Evolutionary conservation across 2,329 filamentous ascomycete species (phyloP).

Genomic region (Penicillium corylophilum): DNA sequence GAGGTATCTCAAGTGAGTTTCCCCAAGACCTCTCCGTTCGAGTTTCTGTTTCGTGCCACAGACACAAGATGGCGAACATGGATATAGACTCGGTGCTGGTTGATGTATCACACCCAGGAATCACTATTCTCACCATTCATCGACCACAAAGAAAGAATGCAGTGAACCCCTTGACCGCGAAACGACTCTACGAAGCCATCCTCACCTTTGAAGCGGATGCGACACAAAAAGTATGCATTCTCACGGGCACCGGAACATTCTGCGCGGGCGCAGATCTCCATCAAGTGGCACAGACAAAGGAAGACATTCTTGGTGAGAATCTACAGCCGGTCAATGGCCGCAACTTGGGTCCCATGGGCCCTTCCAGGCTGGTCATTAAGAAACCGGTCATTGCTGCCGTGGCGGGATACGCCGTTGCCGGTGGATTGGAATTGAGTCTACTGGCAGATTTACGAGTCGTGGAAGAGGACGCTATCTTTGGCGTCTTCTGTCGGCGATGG

Average conservation of each 20-base stretch:
- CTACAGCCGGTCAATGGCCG: conserved; percentile 36
- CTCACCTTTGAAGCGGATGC: conserved; percentile 51
- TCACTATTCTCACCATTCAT: conserved; percentile 58
- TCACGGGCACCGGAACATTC: conserved; percentile 52
- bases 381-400: conserved; percentile 57
- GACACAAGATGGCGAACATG: conserved; percentile 3
- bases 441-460: conserved; percentile 55
- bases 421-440: conserved; percentile 54
- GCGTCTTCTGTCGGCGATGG: conserved; percentile 56
- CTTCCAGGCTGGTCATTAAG: conserved; percentile 49
- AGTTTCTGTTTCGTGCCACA: neutral
- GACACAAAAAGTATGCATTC: conserved; percentile 54
- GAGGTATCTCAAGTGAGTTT: conserved; percentile 1
- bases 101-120: conserved; percentile 36
- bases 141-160: conserved; percentile 54
- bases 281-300: conserved; percentile 35
- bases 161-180: conserved; percentile 51
- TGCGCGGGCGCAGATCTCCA: conserved; percentile 57
- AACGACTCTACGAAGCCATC: conserved; percentile 50
- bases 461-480: conserved; percentile 55
- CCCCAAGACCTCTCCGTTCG: neutral
- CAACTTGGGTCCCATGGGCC: conserved; percentile 53
- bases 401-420: conserved; percentile 55
- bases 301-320: conserved; percentile 13
- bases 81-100: neutral